A percentile compares a stretch with the other conserved stretches of the same genome.
phyloP scores from a whole-genome alignment of 192 early-diverging fungal species.

The Dispira simplex region DNA sequence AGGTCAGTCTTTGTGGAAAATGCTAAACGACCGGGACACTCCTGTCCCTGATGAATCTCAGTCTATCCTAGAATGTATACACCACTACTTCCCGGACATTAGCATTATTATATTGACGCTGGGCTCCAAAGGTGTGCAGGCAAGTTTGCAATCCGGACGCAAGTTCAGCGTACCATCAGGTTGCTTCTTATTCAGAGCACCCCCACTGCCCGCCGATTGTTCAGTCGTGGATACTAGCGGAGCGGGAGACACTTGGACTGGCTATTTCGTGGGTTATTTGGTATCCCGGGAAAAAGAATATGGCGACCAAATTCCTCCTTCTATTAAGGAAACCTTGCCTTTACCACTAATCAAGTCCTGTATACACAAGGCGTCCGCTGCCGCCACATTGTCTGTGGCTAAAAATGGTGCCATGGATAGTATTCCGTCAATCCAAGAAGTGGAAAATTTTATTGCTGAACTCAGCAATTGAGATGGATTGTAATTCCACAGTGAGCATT shows the following conservation, averaged over 20 bases:
- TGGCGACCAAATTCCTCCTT: too few species aligned
- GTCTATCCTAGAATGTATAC: neutral
- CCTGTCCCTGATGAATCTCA: neutral
- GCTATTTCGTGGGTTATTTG: slow-evolving; percentile 21
- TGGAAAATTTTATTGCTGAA: too few species aligned
- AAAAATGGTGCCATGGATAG: slow-evolving; percentile 7
- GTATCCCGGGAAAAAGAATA: neutral
- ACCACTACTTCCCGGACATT: neutral
- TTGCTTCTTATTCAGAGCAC: slow-evolving; percentile 9
- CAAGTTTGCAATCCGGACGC: neutral
- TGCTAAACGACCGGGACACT: neutral
- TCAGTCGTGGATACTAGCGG: slow-evolving; percentile 24
- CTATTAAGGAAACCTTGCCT: neutral
- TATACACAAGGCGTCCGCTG: neutral
- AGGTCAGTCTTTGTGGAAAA: neutral
- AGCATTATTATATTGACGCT: neutral
- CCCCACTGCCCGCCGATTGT: slow-evolving; percentile 17
- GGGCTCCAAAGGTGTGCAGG: neutral
- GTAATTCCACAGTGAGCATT: too few species aligned
- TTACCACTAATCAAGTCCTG: neutral
- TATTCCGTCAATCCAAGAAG: neutral
- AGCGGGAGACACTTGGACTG: slow-evolving; percentile 31
- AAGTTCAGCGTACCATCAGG: neutral
- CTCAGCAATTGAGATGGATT: too few species aligned
- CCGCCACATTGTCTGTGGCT: neutral